phyloP scores from a whole-genome alignment of 164 flowering plant species.

The Chloranthus sessilifolius region DNA sequence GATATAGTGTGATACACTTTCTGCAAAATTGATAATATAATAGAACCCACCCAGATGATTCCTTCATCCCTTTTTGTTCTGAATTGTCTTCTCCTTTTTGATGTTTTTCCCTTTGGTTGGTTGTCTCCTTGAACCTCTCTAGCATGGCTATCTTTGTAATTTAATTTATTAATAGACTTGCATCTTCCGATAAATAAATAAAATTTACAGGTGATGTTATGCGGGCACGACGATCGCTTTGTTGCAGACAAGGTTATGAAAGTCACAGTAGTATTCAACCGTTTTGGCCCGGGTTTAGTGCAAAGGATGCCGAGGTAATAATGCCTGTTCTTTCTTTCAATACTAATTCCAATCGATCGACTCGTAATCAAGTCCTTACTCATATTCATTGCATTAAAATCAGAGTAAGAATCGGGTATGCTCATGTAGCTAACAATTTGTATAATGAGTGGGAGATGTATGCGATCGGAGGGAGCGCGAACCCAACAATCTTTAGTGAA shows the following conservation, averaged over 20 bases:
- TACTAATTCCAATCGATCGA: too few species aligned
- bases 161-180: neutral
- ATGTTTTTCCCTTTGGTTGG: too few species aligned
- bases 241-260: constrained; percentile 52
- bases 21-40: too few species aligned
- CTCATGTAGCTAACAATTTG: constrained; percentile 43
- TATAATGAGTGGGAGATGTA: constrained; percentile 49
- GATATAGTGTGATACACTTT: too few species aligned
- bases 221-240: constrained; percentile 51
- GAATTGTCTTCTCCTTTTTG: too few species aligned
- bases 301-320: constrained; percentile 80
- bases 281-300: constrained; percentile 54
- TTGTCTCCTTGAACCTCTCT: too few species aligned
- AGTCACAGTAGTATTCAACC: constrained; percentile 65
- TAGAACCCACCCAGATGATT: too few species aligned
- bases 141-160: too few species aligned
- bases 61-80: too few species aligned
- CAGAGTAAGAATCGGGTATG: constrained; percentile 37
- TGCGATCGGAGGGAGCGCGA: constrained; percentile 49
- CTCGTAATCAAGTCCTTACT: too few species aligned
- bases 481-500: constrained; percentile 48
- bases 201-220: constrained; percentile 58
- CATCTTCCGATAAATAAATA: neutral
- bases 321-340: too few species aligned
- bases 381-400: too few species aligned